A percentile compares a stretch with the other conserved stretches of the same genome.
phyloP scores from a whole-genome alignment of 2,329 filamentous ascomycete genomes.

The Colletotrichum cordylinicola region DNA sequence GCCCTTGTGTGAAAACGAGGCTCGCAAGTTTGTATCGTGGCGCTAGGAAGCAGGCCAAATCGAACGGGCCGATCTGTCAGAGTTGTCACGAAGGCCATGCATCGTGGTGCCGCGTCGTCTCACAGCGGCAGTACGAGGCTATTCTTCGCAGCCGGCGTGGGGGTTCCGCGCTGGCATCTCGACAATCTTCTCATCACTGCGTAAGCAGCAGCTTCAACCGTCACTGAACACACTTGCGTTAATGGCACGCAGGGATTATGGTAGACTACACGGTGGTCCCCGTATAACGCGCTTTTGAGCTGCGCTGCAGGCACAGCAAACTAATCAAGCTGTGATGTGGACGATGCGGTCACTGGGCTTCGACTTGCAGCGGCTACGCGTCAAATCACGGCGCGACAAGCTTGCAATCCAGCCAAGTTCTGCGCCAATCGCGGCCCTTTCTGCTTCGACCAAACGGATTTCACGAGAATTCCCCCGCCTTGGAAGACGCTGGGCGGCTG shows the following conservation, averaged over 20 bases:
- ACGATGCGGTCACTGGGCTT: not conserved
- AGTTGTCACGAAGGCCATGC: not conserved
- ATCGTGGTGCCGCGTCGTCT: not conserved
- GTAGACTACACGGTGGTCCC: not conserved
- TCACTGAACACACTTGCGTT: not conserved
- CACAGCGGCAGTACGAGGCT: not conserved
- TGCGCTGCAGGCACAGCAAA: not conserved
- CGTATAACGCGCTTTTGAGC: not conserved
- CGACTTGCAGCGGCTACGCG: not conserved
- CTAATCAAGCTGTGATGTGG: not conserved
- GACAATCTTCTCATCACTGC: not conserved
- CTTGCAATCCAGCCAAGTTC: not conserved
- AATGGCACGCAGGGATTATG: fast-evolving
- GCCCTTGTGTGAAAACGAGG: not conserved
- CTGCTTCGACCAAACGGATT: not conserved
- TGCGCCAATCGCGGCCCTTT: not conserved
- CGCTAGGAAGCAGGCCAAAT: not conserved
- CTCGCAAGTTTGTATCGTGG: not conserved
- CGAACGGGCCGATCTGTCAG: not conserved
- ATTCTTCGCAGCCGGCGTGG: not conserved
- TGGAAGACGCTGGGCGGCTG: not conserved
- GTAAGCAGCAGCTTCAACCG: not conserved
- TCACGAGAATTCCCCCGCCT: not conserved
- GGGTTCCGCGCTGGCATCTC: not conserved
- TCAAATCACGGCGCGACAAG: not conserved